Conservation (phyloP, 164 flowering plant genomes). For the Vitis amurensis region DNA sequence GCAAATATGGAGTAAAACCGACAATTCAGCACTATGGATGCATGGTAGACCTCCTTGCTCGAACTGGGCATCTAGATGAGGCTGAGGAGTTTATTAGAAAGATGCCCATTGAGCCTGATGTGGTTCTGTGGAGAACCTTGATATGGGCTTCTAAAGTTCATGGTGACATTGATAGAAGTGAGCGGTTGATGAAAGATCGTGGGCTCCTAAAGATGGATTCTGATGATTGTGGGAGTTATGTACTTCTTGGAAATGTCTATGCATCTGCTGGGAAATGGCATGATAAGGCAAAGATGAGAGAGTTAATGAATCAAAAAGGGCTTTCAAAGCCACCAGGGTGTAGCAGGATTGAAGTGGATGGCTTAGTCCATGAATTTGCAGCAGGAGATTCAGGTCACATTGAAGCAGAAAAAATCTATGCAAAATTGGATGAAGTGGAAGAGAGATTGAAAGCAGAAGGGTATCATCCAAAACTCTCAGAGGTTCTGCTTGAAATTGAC, state of each 20-base stretch:
- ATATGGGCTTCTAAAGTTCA: slow-evolving; percentile 45
- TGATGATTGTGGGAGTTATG: slow-evolving; percentile 36
- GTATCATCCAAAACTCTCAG: slow-evolving; percentile 34
- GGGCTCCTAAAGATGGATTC: slow-evolving; percentile 22
- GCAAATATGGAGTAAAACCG: slow-evolving; percentile 33
- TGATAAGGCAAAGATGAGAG: slow-evolving; percentile 42
- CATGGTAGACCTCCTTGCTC: slow-evolving; percentile 46
- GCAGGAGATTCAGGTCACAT: slow-evolving; percentile 45
- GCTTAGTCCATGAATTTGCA: slow-evolving; percentile 41
- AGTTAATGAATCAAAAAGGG: slow-evolving; percentile 37
- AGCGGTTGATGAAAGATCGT: slow-evolving; percentile 29
- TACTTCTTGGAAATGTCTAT: slow-evolving; percentile 43
- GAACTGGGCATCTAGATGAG: slow-evolving; percentile 40
- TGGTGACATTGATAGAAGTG: slow-evolving; percentile 33
- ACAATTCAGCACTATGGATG: slow-evolving; percentile 55
- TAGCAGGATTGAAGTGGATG: slow-evolving; percentile 45
- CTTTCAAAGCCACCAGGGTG: slow-evolving; percentile 41
- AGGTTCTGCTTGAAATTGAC: slow-evolving; percentile 42
- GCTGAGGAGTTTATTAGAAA: slow-evolving; percentile 44
- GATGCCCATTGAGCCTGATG: slow-evolving; percentile 46
- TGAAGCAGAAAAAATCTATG: slow-evolving; percentile 36
- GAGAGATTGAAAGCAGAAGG: slow-evolving; percentile 27
- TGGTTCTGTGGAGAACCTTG: slow-evolving; percentile 41
- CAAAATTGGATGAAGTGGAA: slow-evolving; percentile 39
- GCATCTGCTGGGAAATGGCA: slow-evolving; percentile 48